A percentile compares a stretch with the other conserved stretches of the same genome.
Evolutionary conservation across 2,329 filamentous ascomycete species (phyloP).

Genomic region (Chlorencoelia australis): DNA sequence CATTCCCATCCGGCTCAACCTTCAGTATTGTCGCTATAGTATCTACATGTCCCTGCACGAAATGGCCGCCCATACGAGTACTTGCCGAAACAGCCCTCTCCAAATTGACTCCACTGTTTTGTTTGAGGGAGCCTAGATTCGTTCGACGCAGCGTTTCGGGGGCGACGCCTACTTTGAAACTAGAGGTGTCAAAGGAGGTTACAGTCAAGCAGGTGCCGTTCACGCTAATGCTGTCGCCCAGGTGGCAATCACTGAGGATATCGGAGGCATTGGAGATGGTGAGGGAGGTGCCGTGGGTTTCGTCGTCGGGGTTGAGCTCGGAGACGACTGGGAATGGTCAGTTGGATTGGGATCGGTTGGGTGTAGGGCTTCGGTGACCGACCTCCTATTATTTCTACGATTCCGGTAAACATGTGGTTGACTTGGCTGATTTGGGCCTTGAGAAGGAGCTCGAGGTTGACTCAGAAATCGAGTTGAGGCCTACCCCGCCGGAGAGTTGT

Average conservation of each 20-base stretch:
- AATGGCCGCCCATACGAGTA: conserved; percentile 96
- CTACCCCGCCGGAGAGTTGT: no score
- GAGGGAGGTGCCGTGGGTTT: conserved; percentile 78
- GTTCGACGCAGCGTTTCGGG: conserved; percentile 94
- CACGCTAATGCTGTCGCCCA: conserved; percentile 89
- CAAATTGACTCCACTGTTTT: conserved; percentile 70
- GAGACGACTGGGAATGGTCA: conserved; percentile 56
- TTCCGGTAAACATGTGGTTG: conserved; percentile 99
- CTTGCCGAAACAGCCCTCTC: conserved; percentile 85
- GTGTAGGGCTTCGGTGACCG: conserved; percentile 28
- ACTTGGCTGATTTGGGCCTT: no score
- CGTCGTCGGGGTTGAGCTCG: conserved; percentile 69
- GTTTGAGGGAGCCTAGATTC: conserved; percentile 68
- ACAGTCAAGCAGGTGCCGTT: conserved; percentile 96
- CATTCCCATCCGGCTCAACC: conserved; percentile 76
- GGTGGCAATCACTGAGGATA: conserved; percentile 69
- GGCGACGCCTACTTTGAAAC: conserved; percentile 87
- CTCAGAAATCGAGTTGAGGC: no score
- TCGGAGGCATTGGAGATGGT: conserved; percentile 66
- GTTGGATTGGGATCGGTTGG: conserved; percentile 1
- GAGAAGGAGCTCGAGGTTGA: no score
- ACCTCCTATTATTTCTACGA: conserved; percentile 91
- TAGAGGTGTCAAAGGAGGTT: conserved; percentile 50
- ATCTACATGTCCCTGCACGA: conserved; percentile 96
- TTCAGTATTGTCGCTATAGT: conserved; percentile 68